Evolutionary conservation across 2,329 filamentous ascomycete species (phyloP).

Genomic region (Diaporthe ilicicola): DNA sequence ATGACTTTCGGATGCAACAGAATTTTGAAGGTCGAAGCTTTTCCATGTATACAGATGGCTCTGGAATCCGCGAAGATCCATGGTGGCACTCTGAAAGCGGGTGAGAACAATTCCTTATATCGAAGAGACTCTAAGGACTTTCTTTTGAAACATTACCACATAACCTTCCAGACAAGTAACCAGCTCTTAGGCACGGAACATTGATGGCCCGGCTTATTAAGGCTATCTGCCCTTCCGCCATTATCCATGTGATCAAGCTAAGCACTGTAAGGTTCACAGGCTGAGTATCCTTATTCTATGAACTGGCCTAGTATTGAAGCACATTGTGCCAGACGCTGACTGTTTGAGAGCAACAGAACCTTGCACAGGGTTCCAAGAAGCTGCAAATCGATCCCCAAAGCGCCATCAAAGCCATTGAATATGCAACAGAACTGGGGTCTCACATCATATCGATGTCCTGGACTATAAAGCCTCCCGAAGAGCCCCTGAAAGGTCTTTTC

Average conservation of each 20-base stretch:
- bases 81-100: background rate
- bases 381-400: background rate
- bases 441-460: constrained; percentile 50
- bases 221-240: background rate
- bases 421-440: constrained; percentile 34
- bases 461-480: constrained; percentile 40
- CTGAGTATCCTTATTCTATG: too few species aligned
- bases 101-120: too few species aligned
- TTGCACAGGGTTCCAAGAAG: background rate
- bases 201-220: background rate
- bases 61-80: background rate
- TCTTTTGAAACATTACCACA: too few species aligned
- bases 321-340: too few species aligned
- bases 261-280: too few species aligned
- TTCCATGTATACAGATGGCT: background rate
- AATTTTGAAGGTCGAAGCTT: background rate
- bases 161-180: too few species aligned
- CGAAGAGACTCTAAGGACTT: too few species aligned
- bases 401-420: background rate
- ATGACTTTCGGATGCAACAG: background rate
- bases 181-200: too few species aligned
- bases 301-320: too few species aligned
- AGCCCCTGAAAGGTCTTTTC: too few species aligned
- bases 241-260: constrained; percentile 1
- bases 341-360: background rate